These are phyloP conservation scores for Trichoderma polysporum DNA, from an alignment of 2,329 filamentous ascomycete genomes.

Conservation along the genomic window DNA sequence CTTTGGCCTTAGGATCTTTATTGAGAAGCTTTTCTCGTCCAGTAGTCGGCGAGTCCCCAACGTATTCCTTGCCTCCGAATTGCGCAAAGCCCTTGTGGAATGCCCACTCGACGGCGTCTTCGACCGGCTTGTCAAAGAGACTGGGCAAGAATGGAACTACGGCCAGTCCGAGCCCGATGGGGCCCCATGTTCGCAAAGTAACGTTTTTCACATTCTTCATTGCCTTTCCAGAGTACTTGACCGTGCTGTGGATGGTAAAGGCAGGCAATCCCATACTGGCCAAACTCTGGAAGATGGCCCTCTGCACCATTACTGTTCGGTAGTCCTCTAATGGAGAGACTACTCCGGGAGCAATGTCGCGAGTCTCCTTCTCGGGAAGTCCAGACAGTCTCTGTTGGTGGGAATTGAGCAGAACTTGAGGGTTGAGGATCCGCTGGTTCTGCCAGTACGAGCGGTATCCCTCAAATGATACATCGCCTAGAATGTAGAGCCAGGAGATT, in stretches of 20 bases:
- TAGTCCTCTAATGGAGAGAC: conserved; percentile 82
- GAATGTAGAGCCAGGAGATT: conserved; percentile 87
- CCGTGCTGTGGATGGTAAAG: conserved; percentile 90
- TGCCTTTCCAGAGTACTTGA: conserved; percentile 83
- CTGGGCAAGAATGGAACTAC: conserved; percentile 81
- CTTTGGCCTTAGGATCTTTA: conserved; percentile 48
- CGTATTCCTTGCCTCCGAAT: conserved; percentile 62
- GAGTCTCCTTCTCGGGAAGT: conserved; percentile 36
- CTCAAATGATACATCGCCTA: conserved; percentile 88
- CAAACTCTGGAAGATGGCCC: conserved; percentile 84
- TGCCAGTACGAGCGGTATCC: conserved; percentile 92
- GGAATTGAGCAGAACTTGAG: conserved; percentile 57
- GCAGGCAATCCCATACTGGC: conserved; percentile 94
- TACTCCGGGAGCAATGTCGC: conserved; percentile 39
- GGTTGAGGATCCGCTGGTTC: conserved; percentile 75
- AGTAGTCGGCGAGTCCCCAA: conserved; percentile 54
- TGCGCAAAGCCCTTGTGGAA: conserved; percentile 81
- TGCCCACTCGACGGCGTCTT: conserved; percentile 83
- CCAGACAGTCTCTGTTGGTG: conserved; percentile 51
- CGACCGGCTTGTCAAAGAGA: conserved; percentile 89
- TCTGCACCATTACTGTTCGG: conserved; percentile 83
- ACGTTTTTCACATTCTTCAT: conserved; percentile 79
- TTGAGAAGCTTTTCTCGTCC: conserved; percentile 47
- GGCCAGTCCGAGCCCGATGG: conserved; percentile 78
- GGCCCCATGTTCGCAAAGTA: conserved; percentile 77